Base-by-base conservation (phyloP, 1,284 basidiomycete species). In the Amylostereum areolatum region DNA sequence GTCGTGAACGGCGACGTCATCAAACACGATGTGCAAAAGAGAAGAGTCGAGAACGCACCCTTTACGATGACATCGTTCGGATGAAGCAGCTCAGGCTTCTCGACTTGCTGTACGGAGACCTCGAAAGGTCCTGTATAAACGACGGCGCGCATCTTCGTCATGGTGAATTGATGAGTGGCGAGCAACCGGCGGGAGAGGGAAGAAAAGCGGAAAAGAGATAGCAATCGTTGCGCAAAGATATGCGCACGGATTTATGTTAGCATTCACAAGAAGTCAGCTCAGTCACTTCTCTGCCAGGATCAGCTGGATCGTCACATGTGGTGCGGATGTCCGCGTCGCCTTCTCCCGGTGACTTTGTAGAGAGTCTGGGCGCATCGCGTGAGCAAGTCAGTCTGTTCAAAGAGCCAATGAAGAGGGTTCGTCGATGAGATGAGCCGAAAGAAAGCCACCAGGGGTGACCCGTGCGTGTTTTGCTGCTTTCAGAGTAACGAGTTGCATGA, bases 21-120 rank as follows among this genome's bases (percentile, higher is more conserved):
- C 39, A 35, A 18, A 37, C 4, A 40, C 43, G n/a, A n/a, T 18
- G 12, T 11, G 36, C 11, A 27, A 4, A 3, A 31, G 43, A 33
- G 10, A n/a, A 27, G 30, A 27, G 5, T 7, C 30, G 42, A 31
- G 18, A 6, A 53, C 58, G 10, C 28, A 71, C 73, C 61, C 64
- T 67, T 74, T 28, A 77, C 73, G 48, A 77, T 70, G 48, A 77
- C 64, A 59, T 77, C 76, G 60, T 75, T 73, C 0, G 76, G 72
- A 59, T 78, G 76, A 30, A 67, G 47, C 46, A 77, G 70, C 43
- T 63, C 66, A 5, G 75, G 76, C 53, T 70, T 73, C 42, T 65
- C 61, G 11, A 77, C 74, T 25, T 74, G 62, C 25, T 64, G 60
- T 35, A 78, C 59, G 25, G 68, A 66, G 35, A 77, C 74, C 50